Evolutionary conservation across 371 early-diverging fungal genomes (phyloP).

Genomic region (Enterospora canceri): DNA sequence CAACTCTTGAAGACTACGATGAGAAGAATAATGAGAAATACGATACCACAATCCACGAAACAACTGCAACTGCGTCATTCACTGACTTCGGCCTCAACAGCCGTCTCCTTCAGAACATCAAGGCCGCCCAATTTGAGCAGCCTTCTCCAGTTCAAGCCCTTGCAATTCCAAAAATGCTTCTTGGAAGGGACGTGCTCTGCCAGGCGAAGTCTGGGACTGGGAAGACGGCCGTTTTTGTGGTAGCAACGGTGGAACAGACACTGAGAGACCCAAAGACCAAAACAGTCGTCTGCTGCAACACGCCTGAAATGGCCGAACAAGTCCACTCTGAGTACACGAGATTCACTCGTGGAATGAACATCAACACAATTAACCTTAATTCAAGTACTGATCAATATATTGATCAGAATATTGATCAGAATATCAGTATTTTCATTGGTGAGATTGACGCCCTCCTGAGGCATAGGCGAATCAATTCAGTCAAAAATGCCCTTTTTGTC

Average conservation of each 20-base stretch:
- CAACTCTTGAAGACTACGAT: not conserved
- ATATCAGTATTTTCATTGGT: not conserved
- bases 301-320: not conserved
- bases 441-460: not conserved
- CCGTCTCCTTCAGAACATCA: conserved; percentile 41
- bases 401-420: not conserved
- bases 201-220: conserved; percentile 92
- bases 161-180: conserved; percentile 37
- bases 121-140: conserved; percentile 48
- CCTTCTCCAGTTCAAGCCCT: conserved; percentile 58
- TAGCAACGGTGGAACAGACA: conserved; percentile 41
- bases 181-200: conserved; percentile 64
- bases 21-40: conserved; percentile 62
- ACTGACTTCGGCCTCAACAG: conserved; percentile 30
- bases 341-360: not conserved
- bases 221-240: conserved; percentile 81
- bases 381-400: not conserved
- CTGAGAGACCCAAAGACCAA: not conserved
- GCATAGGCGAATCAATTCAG: no score
- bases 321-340: not conserved
- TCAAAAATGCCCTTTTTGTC: not conserved
- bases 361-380: no score
- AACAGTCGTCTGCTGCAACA: not conserved
- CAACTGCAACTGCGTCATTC: no score
- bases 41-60: no score